A percentile compares a stretch with the other conserved stretches of the same genome.
These are phyloP conservation scores for Elsinoe perseae DNA, from an alignment of 2,329 filamentous ascomycete species.

Conservation along the genomic window DNA sequence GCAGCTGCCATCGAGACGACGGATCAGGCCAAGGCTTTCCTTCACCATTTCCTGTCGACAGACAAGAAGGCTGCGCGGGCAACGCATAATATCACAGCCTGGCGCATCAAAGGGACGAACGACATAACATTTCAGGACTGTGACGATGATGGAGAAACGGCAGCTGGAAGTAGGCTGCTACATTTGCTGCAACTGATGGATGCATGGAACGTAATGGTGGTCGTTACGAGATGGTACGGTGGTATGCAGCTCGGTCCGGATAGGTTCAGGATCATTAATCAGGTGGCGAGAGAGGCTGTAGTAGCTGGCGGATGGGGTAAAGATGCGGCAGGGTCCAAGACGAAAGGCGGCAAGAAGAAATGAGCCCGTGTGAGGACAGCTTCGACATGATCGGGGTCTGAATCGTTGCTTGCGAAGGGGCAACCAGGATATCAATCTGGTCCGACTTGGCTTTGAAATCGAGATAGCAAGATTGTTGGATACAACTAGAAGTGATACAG, in stretches of 20 bases:
- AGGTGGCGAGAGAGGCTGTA: slow-evolving; percentile 73
- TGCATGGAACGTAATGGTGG: slow-evolving; percentile 83
- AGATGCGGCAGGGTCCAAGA: slow-evolving; percentile 37
- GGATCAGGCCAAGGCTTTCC: slow-evolving; percentile 59
- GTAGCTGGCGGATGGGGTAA: slow-evolving; percentile 65
- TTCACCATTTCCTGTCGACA: slow-evolving; percentile 68
- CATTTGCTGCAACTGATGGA: slow-evolving; percentile 94
- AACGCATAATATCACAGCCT: slow-evolving; percentile 93
- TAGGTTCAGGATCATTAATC: slow-evolving; percentile 84
- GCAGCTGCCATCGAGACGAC: slow-evolving; percentile 62
- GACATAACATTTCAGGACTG: slow-evolving; percentile 68
- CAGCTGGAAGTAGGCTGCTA: slow-evolving; percentile 75
- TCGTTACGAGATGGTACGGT: slow-evolving; percentile 93
- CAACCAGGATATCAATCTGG: too few species aligned
- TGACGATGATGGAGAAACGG: slow-evolving; percentile 92
- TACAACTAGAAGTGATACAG: not conserved
- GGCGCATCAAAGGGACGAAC: slow-evolving; percentile 62
- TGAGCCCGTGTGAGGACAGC: too few species aligned
- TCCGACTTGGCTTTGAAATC: too few species aligned
- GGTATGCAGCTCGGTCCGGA: slow-evolving; percentile 82
- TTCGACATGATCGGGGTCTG: too few species aligned
- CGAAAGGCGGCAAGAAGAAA: slow-evolving; percentile 18
- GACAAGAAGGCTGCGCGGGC: slow-evolving; percentile 81
- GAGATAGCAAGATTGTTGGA: too few species aligned
- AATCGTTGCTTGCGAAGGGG: too few species aligned